Base-by-base conservation (phyloP, 2,329 filamentous ascomycete species). In the Paraconiothyrium brasiliense region DNA sequence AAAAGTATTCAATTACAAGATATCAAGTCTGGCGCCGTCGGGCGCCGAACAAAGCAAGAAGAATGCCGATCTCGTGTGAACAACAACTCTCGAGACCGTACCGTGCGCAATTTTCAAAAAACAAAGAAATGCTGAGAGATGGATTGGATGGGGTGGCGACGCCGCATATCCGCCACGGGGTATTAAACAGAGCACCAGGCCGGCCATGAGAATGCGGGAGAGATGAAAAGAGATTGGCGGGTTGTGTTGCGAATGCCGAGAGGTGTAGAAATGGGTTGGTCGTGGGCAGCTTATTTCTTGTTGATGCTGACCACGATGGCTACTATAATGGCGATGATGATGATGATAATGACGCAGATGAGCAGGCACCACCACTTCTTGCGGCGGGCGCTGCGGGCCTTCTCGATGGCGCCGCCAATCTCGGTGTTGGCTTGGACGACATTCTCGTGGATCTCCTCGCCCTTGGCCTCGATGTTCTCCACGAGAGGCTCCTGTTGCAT, bases 341-440 rank as follows among this genome's bases (percentile, higher is more conserved):
- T 73, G 60, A 77, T 68, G 64, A 76, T 72, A 65, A 79, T 65
- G 51, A 80, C 66, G 70, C 85, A 82, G 73, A 97, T 92, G 72
- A 90, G 89, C 69, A 97, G 82, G 84, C 93, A 97, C 78, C 92
- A 94, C 94, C 93, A 97, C 91, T 97, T 97, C 93, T 96, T 97
- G 91, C 92, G 70, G 88, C 87, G 77, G 58, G 76, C 72, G 64
- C 67, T 68, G 57, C 90, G 86, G 9, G 94, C 94, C 69, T 92
- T 97, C 63, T 86, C 85, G 65, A 97, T 91, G 13, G 94, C 94
- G n/a, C 86, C 87, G 43, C 86, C 89, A 62, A 98, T 91, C 79
- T 97, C 89, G 65, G 88, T 86, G 75, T 95, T 97, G 67, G 90
- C 94, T 78, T 95, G 91, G 73, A 90, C 88, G 51, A 97, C 87